Conservation (phyloP, 106 monocot species). For the Acanthochlamys bracteata region DNA sequence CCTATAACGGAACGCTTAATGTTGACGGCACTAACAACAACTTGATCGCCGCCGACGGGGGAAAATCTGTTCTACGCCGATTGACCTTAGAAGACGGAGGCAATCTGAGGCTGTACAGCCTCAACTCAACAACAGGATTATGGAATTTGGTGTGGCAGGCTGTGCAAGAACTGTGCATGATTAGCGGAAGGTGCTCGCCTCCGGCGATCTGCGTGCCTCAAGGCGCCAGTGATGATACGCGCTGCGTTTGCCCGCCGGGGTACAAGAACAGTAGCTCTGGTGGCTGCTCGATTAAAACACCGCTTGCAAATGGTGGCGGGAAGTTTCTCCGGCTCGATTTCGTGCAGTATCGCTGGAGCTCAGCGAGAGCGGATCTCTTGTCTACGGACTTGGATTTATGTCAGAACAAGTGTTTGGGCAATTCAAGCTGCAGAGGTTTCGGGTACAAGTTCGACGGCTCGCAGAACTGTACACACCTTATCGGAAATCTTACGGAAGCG, state of each 20-base stretch:
- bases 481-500: conserved; percentile 18
- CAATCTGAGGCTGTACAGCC: conserved; percentile 16
- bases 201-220: conserved; percentile 21
- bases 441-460: conserved; percentile 33
- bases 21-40: background rate
- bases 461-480: conserved; percentile 18
- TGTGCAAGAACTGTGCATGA: conserved; percentile 1
- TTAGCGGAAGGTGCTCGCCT: conserved; percentile 9
- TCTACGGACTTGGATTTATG: conserved; percentile 26
- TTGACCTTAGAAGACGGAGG: conserved; percentile 16
- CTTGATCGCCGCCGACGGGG: conserved; percentile 5
- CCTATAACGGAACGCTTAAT: too few relatives aligned
- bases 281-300: conserved; percentile 19
- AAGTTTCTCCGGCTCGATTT: conserved; percentile 54
- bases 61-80: background rate
- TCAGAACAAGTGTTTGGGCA: conserved; percentile 18
- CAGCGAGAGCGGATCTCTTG: background rate
- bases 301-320: background rate
- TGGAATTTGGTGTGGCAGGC: conserved; percentile 4
- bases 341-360: conserved; percentile 17
- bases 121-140: background rate
- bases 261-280: background rate
- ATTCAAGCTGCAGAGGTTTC: conserved; percentile 45
- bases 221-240: background rate
- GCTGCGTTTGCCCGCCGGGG: conserved; percentile 56